These are phyloP conservation scores for Exsudoporus floridanus DNA, from an alignment of 1,284 basidiomycete genomes.

Conservation along the genomic window DNA sequence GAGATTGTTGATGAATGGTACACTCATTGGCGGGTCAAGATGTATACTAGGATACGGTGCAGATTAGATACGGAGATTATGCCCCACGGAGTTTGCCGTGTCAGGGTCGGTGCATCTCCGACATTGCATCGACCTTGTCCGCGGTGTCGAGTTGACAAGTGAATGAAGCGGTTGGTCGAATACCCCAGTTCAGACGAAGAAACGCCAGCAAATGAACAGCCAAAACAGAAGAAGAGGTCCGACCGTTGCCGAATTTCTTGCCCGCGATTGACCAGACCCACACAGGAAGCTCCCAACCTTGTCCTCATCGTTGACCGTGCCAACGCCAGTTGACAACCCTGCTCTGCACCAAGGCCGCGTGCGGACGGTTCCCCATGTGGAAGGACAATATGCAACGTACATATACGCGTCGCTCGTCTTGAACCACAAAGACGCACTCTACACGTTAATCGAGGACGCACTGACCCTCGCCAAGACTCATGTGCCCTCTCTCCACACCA, in stretches of 20 bases:
- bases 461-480: slow-evolving; percentile 43
- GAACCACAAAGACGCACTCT: slow-evolving; percentile 41
- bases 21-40: slow-evolving; percentile 44
- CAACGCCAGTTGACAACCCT: slow-evolving; percentile 61
- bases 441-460: slow-evolving; percentile 48
- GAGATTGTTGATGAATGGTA: slow-evolving; percentile 73
- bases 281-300: slow-evolving; percentile 61
- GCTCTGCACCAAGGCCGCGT: slow-evolving; percentile 75
- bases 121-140: not conserved
- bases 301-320: slow-evolving; percentile 46
- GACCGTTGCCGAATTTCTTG: not conserved
- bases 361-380: slow-evolving; percentile 70
- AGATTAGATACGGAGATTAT: slow-evolving; percentile 10
- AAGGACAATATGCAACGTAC: slow-evolving; percentile 77
- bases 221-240: slow-evolving; percentile 32
- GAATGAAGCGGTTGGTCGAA: slow-evolving; percentile 35
- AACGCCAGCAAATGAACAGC: slow-evolving; percentile 3
- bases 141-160: not conserved
- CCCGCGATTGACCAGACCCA: slow-evolving; percentile 11
- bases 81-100: slow-evolving; percentile 19
- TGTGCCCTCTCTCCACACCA: slow-evolving; percentile 49
- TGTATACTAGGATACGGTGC: not conserved
- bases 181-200: slow-evolving; percentile 39
- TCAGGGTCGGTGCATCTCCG: not conserved
- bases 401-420: slow-evolving; percentile 66